These are phyloP conservation scores for Grammothele lineata DNA, from an alignment of 768 basidiomycete genomes.

Conservation along the genomic window DNA sequence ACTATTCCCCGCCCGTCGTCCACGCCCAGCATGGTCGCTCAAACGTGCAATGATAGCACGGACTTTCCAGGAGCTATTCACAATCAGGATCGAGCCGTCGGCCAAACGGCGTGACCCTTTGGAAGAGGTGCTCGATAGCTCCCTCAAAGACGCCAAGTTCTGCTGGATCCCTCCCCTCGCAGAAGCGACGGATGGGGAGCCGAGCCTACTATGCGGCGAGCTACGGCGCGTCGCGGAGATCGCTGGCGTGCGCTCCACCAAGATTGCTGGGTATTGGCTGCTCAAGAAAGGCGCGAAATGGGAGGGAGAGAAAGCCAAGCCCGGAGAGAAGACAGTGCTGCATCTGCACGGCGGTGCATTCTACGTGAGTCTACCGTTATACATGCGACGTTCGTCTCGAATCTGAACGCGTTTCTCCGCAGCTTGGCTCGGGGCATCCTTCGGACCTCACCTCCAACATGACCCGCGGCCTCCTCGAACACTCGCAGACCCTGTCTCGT, in stretches of 20 bases:
- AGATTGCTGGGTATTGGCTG: conserved; percentile 19
- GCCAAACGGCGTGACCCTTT: neutral
- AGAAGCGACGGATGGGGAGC: conserved; percentile 7
- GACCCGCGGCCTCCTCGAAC: conserved; percentile 9
- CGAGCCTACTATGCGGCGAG: neutral
- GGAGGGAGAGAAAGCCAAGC: conserved; percentile 15
- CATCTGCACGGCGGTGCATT: conserved; percentile 20
- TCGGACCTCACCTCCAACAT: neutral
- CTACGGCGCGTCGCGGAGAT: conserved; percentile 1
- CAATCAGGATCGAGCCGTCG: neutral
- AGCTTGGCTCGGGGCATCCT: neutral
- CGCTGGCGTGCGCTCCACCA: conserved; percentile 2
- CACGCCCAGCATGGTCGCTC: conserved; percentile 7
- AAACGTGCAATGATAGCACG: conserved; percentile 8
- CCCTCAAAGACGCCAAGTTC: conserved; percentile 9
- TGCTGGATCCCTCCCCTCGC: no score
- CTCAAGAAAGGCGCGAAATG: conserved; percentile 5
- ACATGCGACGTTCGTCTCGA: neutral
- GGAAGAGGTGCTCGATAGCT: conserved; percentile 2
- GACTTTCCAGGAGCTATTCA: conserved; percentile 1
- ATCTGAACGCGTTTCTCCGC: neutral
- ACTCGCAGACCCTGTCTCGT: conserved; percentile 40
- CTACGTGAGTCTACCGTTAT: neutral
- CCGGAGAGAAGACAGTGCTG: conserved; percentile 20
- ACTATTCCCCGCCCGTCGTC: conserved; percentile 3